Conservation (phyloP, 768 basidiomycete species). For the Inosperma sp. region DNA sequence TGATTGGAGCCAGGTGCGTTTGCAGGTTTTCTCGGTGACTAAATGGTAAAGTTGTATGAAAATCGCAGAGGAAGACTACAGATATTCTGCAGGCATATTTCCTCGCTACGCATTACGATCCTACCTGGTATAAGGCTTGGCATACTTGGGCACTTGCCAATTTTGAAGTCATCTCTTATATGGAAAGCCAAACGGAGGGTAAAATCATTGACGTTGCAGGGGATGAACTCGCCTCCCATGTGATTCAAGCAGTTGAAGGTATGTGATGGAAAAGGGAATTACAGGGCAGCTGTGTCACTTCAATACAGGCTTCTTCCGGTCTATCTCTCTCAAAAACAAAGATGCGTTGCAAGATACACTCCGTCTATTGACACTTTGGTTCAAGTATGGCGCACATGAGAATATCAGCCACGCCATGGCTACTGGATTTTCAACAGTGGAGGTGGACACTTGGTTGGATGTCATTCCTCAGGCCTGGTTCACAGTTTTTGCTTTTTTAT, state of each 20-base stretch:
- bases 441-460: slow-evolving; percentile 97
- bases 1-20: slow-evolving; percentile 72
- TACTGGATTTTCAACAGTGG: slow-evolving; percentile 81
- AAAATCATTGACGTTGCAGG: slow-evolving; percentile 55
- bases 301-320: slow-evolving; percentile 83
- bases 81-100: slow-evolving; percentile 83
- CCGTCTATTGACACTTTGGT: slow-evolving; percentile 92
- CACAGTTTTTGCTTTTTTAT: background rate
- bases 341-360: slow-evolving; percentile 94
- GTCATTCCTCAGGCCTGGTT: slow-evolving; percentile 93
- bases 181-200: slow-evolving; percentile 63
- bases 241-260: slow-evolving; percentile 93
- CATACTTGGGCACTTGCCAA: slow-evolving; percentile 98
- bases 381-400: slow-evolving; percentile 89
- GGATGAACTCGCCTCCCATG: slow-evolving; percentile 68
- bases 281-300: slow-evolving; percentile 8
- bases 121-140: slow-evolving; percentile 99
- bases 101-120: slow-evolving; percentile 86
- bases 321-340: slow-evolving; percentile 83
- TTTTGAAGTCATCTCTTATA: slow-evolving; percentile 83
- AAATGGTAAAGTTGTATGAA: too few species aligned
- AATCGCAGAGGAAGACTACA: slow-evolving; percentile 62
- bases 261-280: slow-evolving; percentile 13
- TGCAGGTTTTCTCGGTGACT: background rate
- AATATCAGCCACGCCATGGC: slow-evolving; percentile 89